Conservation (phyloP, 129 eudicot genomes). For the Flaveria linearis region DNA sequence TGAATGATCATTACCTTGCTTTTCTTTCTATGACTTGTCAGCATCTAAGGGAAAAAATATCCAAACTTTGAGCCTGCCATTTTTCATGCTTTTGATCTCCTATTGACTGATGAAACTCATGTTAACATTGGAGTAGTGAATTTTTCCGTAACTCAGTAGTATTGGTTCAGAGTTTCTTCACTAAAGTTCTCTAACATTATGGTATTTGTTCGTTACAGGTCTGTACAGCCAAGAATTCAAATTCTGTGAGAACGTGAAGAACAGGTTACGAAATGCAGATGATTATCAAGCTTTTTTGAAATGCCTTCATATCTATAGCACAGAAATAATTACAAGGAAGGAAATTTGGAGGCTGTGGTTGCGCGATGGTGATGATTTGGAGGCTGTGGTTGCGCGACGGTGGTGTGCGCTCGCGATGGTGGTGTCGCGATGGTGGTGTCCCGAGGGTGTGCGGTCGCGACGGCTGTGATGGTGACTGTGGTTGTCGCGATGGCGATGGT, state of each 20-base stretch:
- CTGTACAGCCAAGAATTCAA: conserved; percentile 77
- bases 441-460: too few species aligned
- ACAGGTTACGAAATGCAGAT: conserved; percentile 69
- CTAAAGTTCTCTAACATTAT: background rate
- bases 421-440: too few species aligned
- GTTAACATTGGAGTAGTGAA: conserved; percentile 9
- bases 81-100: conserved; percentile 4
- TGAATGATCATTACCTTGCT: background rate
- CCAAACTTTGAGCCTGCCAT: background rate
- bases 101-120: background rate
- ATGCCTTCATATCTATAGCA: conserved; percentile 96
- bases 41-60: background rate
- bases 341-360: too few species aligned
- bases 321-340: conserved; percentile 87
- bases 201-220: conserved; percentile 43
- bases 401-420: too few species aligned
- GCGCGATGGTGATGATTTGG: too few species aligned
- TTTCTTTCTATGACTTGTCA: background rate
- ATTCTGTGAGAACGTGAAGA: conserved; percentile 97
- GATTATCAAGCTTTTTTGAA: conserved; percentile 97
- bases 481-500: too few species aligned
- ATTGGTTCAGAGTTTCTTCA: background rate
- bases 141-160: background rate
- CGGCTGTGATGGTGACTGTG: too few species aligned
- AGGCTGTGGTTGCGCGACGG: too few species aligned